A percentile compares a stretch with the other conserved stretches of the same genome.
phyloP scores from a whole-genome alignment of 176 grass and related monocot species.

The Coix lacrymajobi region DNA sequence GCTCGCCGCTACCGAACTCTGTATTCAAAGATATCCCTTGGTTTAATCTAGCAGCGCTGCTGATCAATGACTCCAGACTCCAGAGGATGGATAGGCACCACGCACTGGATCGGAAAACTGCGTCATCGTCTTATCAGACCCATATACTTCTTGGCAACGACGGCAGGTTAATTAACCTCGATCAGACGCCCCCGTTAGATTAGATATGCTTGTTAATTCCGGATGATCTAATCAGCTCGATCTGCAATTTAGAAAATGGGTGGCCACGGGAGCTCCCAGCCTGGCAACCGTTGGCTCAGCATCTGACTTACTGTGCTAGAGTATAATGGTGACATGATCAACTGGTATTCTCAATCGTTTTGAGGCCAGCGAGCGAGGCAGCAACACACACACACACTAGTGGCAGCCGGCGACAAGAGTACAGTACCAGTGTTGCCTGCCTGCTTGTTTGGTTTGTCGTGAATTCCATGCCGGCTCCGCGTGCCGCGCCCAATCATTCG shows the following conservation, averaged over 20 bases:
- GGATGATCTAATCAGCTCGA: slow-evolving; percentile 16
- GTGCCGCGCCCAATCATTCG: slow-evolving; percentile 34
- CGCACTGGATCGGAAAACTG: neutral
- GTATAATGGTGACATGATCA: neutral
- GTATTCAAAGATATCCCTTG: slow-evolving; percentile 24
- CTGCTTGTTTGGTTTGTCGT: neutral
- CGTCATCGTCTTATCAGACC: neutral
- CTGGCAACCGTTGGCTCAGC: neutral
- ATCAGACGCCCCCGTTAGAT: neutral
- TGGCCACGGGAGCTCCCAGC: neutral
- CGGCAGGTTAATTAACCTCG: neutral
- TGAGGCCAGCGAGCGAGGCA: neutral
- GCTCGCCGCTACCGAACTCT: slow-evolving; percentile 11
- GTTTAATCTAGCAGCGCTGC: slow-evolving; percentile 1
- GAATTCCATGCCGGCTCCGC: neutral
- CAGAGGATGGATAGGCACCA: neutral
- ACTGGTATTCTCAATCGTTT: neutral
- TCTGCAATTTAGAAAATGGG: neutral
- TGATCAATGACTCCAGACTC: neutral
- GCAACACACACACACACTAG: too few relatives aligned
- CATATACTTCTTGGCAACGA: neutral
- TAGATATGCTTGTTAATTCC: slow-evolving; percentile 42
- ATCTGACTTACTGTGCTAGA: neutral
- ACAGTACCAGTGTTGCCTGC: neutral
- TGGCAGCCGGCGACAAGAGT: neutral